These are phyloP conservation scores for Pyrus hybrid DNA, from an alignment of 331 rosid genomes.

Conservation along the genomic window DNA sequence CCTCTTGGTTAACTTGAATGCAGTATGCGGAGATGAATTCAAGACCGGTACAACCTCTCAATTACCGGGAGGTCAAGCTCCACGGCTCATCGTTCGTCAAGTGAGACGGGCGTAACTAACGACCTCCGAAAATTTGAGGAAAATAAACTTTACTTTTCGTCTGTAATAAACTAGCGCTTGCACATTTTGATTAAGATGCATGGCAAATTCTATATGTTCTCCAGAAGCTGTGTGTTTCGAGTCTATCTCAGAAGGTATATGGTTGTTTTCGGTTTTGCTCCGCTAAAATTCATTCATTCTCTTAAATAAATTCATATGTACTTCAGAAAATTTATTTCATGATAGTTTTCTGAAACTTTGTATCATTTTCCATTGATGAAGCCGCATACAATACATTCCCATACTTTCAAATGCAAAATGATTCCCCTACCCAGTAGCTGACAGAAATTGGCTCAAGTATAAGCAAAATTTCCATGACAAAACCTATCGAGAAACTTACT, in stretches of 20 bases:
- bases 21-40: constrained; percentile 43
- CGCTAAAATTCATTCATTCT: too few species aligned
- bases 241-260: too few species aligned
- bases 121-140: too few species aligned
- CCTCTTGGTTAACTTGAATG: neutral
- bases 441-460: neutral
- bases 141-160: too few species aligned
- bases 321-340: neutral
- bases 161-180: too few species aligned
- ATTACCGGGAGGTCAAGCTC: constrained; percentile 23
- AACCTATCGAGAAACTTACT: neutral
- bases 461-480: neutral
- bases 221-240: too few species aligned
- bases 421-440: neutral
- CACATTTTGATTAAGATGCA: too few species aligned
- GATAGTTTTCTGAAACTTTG: neutral
- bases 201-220: neutral
- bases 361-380: neutral
- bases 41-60: constrained; percentile 38
- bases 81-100: neutral
- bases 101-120: neutral
- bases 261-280: too few species aligned
- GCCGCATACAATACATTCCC: neutral
- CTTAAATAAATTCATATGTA: too few species aligned
- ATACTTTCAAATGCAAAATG: neutral